phyloP scores from a whole-genome alignment of 805 yeast genomes.

The Metschnikowia arizonensis region DNA sequence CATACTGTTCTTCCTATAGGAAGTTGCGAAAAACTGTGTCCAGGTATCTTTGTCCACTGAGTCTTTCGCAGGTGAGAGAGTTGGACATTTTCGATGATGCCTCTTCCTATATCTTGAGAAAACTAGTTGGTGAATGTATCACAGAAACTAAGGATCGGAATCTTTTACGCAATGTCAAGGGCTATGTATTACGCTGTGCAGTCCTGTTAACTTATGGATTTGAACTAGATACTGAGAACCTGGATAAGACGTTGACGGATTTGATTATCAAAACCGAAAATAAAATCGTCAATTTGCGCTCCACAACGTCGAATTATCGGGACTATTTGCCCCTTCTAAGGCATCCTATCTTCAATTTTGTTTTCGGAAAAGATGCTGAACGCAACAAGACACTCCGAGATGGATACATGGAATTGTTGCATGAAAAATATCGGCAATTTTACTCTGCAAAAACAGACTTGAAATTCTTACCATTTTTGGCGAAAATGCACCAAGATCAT shows the following conservation, averaged over 20 bases:
- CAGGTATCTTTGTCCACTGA: conserved; percentile 35
- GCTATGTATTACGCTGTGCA: conserved; percentile 49
- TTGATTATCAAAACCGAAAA: conserved; percentile 55
- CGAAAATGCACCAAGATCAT: conserved; percentile 13
- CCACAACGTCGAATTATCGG: conserved; percentile 51
- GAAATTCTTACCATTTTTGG: background rate
- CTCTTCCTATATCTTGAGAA: conserved; percentile 24
- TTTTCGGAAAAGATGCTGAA: conserved; percentile 14
- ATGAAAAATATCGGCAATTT: background rate
- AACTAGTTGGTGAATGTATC: conserved; percentile 3
- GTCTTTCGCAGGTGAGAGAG: conserved; percentile 26
- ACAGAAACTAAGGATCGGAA: conserved; percentile 30
- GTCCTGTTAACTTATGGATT: conserved; percentile 51
- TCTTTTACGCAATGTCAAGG: conserved; percentile 42
- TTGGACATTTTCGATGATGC: conserved; percentile 37
- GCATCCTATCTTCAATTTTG: conserved; percentile 18
- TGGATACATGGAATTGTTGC: conserved; percentile 42
- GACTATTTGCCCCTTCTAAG: conserved; percentile 52
- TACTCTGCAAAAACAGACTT: background rate
- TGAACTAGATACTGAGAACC: conserved; percentile 38
- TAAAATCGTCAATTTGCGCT: conserved; percentile 51
- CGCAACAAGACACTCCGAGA: conserved; percentile 41
- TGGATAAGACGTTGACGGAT: conserved; percentile 38
- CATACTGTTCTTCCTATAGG: conserved; percentile 46
- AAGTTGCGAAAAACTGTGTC: conserved; percentile 48